Evolutionary conservation across 495 filamentous ascomycete genomes (phyloP).

Genomic region (Penicillium goetzii): DNA sequence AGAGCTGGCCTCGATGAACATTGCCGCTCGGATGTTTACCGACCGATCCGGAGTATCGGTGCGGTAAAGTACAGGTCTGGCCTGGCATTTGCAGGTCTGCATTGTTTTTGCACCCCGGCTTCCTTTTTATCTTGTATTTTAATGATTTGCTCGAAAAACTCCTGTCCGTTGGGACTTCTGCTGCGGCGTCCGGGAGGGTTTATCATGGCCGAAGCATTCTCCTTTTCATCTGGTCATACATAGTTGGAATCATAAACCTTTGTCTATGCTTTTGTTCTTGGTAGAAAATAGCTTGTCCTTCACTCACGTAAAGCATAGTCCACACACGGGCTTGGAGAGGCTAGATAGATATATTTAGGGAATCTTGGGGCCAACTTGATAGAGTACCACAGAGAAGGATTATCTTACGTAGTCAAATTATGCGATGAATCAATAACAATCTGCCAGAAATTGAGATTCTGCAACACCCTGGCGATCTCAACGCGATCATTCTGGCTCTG

Average conservation of each 20-base stretch:
- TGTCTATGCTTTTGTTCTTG: neutral
- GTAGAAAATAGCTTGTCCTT: neutral
- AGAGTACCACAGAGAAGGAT: too few species aligned
- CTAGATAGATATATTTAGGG: too few species aligned
- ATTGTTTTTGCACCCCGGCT: conserved; percentile 17
- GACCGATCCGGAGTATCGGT: conserved; percentile 59
- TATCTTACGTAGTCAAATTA: too few species aligned
- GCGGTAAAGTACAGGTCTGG: conserved; percentile 27
- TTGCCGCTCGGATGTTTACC: conserved; percentile 95
- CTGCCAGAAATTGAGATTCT: too few species aligned
- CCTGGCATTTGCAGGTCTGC: neutral
- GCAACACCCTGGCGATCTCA: too few species aligned
- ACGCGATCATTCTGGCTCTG: too few species aligned
- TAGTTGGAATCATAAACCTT: conserved; percentile 7
- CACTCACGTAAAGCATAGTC: too few species aligned
- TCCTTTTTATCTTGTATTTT: conserved; percentile 31
- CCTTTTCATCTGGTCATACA: conserved; percentile 32
- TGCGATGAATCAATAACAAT: too few species aligned
- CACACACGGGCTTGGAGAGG: too few species aligned
- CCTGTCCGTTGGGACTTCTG: conserved; percentile 25
- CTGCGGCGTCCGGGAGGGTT: conserved; percentile 35
- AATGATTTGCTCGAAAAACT: conserved; percentile 37
- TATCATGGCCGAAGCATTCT: conserved; percentile 27
- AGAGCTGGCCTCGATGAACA: conserved; percentile 97
- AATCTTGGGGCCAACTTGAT: too few species aligned